Base-by-base conservation (phyloP, 495 filamentous ascomycete genomes). In the Aspergillus carlsbadensis region DNA sequence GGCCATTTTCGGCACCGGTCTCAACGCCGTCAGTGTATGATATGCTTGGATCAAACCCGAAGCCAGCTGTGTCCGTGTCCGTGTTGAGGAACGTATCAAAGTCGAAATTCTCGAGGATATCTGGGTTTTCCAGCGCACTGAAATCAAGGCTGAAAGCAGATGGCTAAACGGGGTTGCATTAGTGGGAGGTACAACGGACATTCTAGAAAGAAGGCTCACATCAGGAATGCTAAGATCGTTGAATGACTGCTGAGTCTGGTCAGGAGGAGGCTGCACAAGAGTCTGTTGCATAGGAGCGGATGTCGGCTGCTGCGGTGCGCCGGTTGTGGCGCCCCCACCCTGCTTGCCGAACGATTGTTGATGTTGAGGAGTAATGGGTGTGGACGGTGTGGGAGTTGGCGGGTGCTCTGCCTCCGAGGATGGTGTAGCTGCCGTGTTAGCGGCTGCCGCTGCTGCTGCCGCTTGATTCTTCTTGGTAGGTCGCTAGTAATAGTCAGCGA, bases 31-130 rank as follows among this genome's bases (percentile, higher is more conserved):
- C 81, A 51, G 67, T 57, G 43, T 76, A 77, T 34, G 71, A 67
- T 57, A 75, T 69, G 52, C 64, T 74, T 5, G 74, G 70, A 52
- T 83, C 78, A 54, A 86, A 86, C 17, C 74, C 78, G 51, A 84
- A 80, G 31, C 71, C 72, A 34, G 72, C 70, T 13, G 67, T 71
- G 21, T 75, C 75, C 52, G 80, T 78, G 56, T 85, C 82, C 10
- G 81, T 84, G 58, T 85, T 85, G 47, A 98, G 76, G 82, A 97
- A 98, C 0, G 89, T 91, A 70, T 98, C 93, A 69, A 98, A 98
- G 70, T 98, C 93, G 61, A 98, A 98, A 62, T 89, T 88, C 65
- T 91, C 87, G 45, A 98, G 76, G n/a, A 95, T 87, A 67, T 92
- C 81, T 42, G 75, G 74, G 26, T 79, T 82, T 51, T 83, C 78